phyloP scores from a whole-genome alignment of 2,329 filamentous ascomycete species.

The Rhytidhysteron rufulum region DNA sequence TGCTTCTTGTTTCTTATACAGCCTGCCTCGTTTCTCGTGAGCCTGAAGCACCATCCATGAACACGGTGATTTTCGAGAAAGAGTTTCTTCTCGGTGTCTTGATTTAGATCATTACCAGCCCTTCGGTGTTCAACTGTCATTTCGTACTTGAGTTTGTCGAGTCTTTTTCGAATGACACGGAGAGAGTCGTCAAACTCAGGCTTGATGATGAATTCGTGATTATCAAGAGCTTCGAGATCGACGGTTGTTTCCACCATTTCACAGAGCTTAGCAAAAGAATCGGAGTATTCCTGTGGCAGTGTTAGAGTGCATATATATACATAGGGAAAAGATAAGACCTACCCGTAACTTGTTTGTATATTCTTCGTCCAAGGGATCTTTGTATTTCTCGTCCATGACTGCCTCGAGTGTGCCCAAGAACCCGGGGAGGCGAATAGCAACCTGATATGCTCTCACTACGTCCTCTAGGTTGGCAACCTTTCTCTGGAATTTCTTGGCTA shows the following conservation, averaged over 20 bases:
- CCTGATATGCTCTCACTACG: constrained; percentile 92
- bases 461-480: constrained; percentile 90
- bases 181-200: constrained; percentile 92
- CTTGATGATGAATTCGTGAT: constrained; percentile 98
- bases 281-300: constrained; percentile 55
- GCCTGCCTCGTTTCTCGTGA: constrained; percentile 84
- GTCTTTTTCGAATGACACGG: constrained; percentile 81
- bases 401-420: constrained; percentile 86
- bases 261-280: constrained; percentile 78
- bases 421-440: constrained; percentile 84
- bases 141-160: constrained; percentile 76
- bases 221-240: constrained; percentile 89
- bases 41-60: constrained; percentile 92
- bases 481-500: constrained; percentile 92
- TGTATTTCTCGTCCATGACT: constrained; percentile 93
- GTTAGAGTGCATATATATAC: constrained; percentile 4
- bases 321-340: constrained; percentile 28
- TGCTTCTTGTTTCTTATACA: constrained; percentile 88
- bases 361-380: constrained; percentile 76
- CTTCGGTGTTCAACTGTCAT: constrained; percentile 79
- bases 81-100: constrained; percentile 97
- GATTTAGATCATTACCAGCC: constrained; percentile 75
- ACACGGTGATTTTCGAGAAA: constrained; percentile 95
- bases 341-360: constrained; percentile 75
- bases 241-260: constrained; percentile 99